A percentile compares a stretch with the other conserved stretches of the same genome.
phyloP scores from a whole-genome alignment of 495 filamentous ascomycete genomes.

The Lasiosphaeris hirsuta region DNA sequence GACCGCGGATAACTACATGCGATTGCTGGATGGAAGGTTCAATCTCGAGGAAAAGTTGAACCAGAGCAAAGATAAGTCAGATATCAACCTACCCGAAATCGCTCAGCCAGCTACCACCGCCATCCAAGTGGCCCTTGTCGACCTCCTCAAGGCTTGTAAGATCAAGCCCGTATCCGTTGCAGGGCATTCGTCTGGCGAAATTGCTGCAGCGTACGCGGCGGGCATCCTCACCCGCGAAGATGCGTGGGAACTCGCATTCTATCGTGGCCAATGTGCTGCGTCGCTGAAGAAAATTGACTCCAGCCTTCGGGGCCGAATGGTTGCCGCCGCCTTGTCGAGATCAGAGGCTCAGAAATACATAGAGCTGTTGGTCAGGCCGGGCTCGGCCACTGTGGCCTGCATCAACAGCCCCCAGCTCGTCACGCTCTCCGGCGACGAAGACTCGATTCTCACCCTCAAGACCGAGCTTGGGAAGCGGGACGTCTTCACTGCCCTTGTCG shows the following conservation, averaged over 20 bases:
- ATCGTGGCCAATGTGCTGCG: conserved; percentile 32
- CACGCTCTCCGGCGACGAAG: conserved; percentile 43
- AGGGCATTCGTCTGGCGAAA: conserved; percentile 62
- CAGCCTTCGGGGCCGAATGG: conserved; percentile 35
- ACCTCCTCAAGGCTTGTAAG: conserved; percentile 47
- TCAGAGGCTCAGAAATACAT: neutral
- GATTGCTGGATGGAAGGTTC: neutral
- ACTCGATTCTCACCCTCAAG: conserved; percentile 33
- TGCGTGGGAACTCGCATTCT: conserved; percentile 49
- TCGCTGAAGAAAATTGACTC: conserved; percentile 13
- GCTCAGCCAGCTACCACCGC: conserved; percentile 45
- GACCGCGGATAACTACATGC: conserved; percentile 15
- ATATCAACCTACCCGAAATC: conserved; percentile 19
- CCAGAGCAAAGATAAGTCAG: neutral
- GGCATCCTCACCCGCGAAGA: conserved; percentile 41
- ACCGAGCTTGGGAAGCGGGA: conserved; percentile 17
- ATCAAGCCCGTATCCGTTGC: conserved; percentile 45
- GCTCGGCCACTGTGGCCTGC: conserved; percentile 38
- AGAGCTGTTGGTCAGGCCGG: conserved; percentile 1
- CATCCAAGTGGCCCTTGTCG: conserved; percentile 52
- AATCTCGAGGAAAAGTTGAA: conserved; percentile 3
- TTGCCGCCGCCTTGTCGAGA: conserved; percentile 19
- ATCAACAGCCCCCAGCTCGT: conserved; percentile 45
- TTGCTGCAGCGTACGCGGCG: conserved; percentile 47
- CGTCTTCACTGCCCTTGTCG: conserved; percentile 34